Percentiles rank a stretch among this genome's conserved stretches.
Conservation (phyloP, 1,139 yeast genomes). For the Hanseniaspora gamundiae region DNA sequence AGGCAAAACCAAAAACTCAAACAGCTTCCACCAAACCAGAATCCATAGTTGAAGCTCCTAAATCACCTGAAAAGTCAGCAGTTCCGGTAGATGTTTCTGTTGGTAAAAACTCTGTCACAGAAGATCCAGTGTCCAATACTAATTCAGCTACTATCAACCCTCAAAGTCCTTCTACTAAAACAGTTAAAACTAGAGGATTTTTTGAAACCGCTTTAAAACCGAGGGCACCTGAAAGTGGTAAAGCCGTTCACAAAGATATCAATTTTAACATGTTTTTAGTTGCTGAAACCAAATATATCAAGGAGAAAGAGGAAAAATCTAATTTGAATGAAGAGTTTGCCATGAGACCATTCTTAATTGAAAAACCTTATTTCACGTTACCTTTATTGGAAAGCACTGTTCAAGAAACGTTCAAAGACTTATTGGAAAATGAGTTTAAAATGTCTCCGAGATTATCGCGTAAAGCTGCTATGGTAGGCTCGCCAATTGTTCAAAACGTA, state of each 20-base stretch:
- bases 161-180: background rate
- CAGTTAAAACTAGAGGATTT: background rate
- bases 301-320: conserved; percentile 13
- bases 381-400: conserved; percentile 68
- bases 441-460: background rate
- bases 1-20: background rate
- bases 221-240: background rate
- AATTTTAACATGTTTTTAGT: conserved; percentile 49
- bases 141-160: too few relatives aligned
- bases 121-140: too few relatives aligned
- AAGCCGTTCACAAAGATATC: conserved; percentile 13
- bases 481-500: conserved; percentile 6
- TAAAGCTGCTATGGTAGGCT: background rate
- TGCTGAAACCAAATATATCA: conserved; percentile 14
- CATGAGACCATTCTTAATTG: conserved; percentile 32
- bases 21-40: background rate
- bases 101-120: too few relatives aligned
- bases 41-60: too few relatives aligned
- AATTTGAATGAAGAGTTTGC: conserved; percentile 10
- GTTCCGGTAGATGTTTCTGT: too few relatives aligned
- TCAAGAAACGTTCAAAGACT: conserved; percentile 39
- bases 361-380: conserved; percentile 58
- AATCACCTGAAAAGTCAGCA: too few relatives aligned
- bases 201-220: background rate
- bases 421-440: conserved; percentile 30